These are phyloP conservation scores for Lentinula sp. DNA, from an alignment of 768 basidiomycete species.

Conservation along the genomic window DNA sequence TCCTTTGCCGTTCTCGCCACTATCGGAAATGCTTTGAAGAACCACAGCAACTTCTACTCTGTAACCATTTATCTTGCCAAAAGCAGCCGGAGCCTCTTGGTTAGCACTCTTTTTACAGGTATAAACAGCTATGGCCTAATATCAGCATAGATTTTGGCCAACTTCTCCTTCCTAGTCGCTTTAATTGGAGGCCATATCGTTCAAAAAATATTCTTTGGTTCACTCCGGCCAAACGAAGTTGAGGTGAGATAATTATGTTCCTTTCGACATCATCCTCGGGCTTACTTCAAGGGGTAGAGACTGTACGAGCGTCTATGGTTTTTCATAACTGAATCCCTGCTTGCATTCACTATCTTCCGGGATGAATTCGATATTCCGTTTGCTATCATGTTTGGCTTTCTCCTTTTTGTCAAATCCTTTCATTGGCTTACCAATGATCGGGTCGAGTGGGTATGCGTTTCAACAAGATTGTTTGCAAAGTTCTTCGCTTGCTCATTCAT, in stretches of 20 bases:
- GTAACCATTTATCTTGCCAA: constrained; percentile 89
- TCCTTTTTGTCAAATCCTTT: constrained; percentile 94
- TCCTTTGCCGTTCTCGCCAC: constrained; percentile 64
- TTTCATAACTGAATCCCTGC: constrained; percentile 92
- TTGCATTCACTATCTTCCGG: constrained; percentile 96
- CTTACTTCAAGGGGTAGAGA: constrained; percentile 45
- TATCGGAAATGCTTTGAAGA: constrained; percentile 73
- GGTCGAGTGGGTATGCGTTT: constrained; percentile 81
- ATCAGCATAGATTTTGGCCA: constrained; percentile 69
- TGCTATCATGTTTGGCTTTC: constrained; percentile 88
- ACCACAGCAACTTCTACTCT: constrained; percentile 89
- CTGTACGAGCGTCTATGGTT: constrained; percentile 96
- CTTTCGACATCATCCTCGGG: not conserved
- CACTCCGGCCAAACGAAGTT: constrained; percentile 80
- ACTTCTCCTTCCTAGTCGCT: constrained; percentile 78
- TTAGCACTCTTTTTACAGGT: constrained; percentile 25
- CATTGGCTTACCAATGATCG: constrained; percentile 96
- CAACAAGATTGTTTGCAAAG: not conserved
- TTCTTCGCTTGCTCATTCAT: constrained; percentile 7
- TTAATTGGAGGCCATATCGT: constrained; percentile 71
- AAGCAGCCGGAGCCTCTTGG: constrained; percentile 89
- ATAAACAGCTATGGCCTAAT: not conserved
- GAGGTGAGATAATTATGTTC: constrained; percentile 52
- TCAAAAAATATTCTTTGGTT: constrained; percentile 88
- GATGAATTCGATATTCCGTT: constrained; percentile 94